Percentiles rank a stretch among this genome's conserved stretches.
Conservation (phyloP, 352 stramenopile genomes). For the Phytophthora meadii region DNA sequence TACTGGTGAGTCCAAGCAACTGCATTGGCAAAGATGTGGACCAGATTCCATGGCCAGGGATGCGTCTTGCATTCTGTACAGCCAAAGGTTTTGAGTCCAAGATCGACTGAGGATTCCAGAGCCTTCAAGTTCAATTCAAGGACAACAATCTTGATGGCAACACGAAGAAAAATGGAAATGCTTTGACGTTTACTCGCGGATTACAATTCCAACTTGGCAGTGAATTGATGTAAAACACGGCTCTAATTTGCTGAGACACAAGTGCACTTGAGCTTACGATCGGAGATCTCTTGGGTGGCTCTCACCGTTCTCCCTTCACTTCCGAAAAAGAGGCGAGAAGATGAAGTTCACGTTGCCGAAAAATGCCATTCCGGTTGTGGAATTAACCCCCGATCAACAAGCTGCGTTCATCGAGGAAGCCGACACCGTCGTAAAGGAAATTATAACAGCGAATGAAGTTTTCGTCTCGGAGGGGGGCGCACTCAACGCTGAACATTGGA, state of each 20-base stretch:
- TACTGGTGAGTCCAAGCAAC: not conserved
- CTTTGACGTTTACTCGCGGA: slow-evolving; percentile 12
- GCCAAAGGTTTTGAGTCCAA: too few species aligned
- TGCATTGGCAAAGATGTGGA: not conserved
- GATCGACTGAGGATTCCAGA: too few species aligned
- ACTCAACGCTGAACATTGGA: slow-evolving; percentile 43
- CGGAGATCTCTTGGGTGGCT: slow-evolving; percentile 19
- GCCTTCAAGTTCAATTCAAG: slow-evolving; percentile 8
- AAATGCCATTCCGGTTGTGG: slow-evolving; percentile 38
- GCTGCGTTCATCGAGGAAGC: slow-evolving; percentile 43
- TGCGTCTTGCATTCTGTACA: too few species aligned
- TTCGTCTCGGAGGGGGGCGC: slow-evolving; percentile 31
- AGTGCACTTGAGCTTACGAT: slow-evolving; percentile 12
- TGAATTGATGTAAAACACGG: slow-evolving; percentile 7
- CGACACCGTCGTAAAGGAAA: slow-evolving; percentile 49
- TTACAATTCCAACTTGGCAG: not conserved
- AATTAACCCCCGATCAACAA: slow-evolving; percentile 31
- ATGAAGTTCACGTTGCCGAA: slow-evolving; percentile 60
- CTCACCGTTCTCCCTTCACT: not conserved
- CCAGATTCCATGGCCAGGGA: not conserved
- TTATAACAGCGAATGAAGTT: slow-evolving; percentile 43
- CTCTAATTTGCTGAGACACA: slow-evolving; percentile 20
- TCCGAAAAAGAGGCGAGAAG: slow-evolving; percentile 7
- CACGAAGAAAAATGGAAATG: slow-evolving; percentile 1
- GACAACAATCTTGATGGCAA: slow-evolving; percentile 1